Conservation (phyloP, 176 grass and related monocot genomes). For the Eleusine coracana region DNA sequence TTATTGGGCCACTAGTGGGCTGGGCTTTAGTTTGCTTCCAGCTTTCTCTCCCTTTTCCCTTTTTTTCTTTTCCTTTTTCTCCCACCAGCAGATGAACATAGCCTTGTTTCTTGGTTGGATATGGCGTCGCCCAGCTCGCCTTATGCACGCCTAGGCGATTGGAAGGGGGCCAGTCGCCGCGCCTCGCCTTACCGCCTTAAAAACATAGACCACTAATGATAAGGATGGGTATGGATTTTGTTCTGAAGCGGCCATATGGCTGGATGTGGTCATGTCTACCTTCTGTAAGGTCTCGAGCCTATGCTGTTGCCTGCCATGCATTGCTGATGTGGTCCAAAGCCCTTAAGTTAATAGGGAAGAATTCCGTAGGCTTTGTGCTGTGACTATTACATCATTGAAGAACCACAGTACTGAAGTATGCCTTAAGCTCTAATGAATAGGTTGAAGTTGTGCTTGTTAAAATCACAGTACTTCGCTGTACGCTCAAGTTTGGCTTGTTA, state of each 20-base stretch:
- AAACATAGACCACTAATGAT: background rate
- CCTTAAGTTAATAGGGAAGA: background rate
- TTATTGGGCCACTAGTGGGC: too few species aligned
- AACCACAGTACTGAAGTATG: background rate
- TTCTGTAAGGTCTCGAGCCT: background rate
- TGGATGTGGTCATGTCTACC: background rate
- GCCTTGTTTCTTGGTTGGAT: too few species aligned
- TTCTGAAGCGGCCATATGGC: background rate
- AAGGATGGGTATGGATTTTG: background rate
- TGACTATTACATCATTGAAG: background rate
- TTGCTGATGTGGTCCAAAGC: background rate
- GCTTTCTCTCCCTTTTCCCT: too few species aligned
- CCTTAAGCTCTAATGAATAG: background rate
- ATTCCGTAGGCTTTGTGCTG: background rate
- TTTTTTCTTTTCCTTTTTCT: too few species aligned
- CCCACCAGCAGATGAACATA: too few species aligned
- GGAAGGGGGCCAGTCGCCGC: too few species aligned
- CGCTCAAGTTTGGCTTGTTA: background rate
- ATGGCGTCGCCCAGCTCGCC: too few species aligned
- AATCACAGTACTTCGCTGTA: too few species aligned
- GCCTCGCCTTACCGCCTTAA: too few species aligned
- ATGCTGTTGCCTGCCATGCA: background rate
- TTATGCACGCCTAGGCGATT: too few species aligned
- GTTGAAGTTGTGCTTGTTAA: background rate
- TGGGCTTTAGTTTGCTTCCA: too few species aligned